phyloP scores from a whole-genome alignment of 306 rosid species.

The Urtica urens region DNA sequence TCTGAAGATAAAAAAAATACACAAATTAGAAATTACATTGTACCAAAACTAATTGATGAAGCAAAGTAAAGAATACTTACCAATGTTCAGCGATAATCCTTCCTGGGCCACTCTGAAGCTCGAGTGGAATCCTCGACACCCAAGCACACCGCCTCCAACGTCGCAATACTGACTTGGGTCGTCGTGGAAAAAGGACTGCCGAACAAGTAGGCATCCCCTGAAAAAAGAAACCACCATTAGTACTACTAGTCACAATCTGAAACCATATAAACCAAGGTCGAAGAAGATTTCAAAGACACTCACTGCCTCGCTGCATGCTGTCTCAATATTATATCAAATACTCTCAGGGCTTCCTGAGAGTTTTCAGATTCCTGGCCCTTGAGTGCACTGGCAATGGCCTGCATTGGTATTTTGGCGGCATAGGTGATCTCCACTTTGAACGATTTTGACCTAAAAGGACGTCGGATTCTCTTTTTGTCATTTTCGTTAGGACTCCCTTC shows the following conservation, averaged over 20 bases:
- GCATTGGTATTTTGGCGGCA: slow-evolving; percentile 77
- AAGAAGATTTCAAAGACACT: slow-evolving; percentile 13
- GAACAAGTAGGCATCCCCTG: slow-evolving; percentile 94
- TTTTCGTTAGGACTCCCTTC: slow-evolving; percentile 43
- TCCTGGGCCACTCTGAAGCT: slow-evolving; percentile 84
- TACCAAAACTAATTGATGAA: neutral
- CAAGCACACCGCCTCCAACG: slow-evolving; percentile 90
- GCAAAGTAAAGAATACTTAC: slow-evolving; percentile 15
- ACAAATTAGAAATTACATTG: neutral
- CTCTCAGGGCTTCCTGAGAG: slow-evolving; percentile 79
- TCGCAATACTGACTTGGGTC: slow-evolving; percentile 44
- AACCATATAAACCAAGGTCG: neutral
- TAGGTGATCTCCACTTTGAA: slow-evolving; percentile 67
- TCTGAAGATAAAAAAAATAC: slow-evolving; percentile 24
- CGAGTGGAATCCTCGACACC: slow-evolving; percentile 84
- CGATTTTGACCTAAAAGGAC: slow-evolving; percentile 47
- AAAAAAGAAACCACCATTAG: slow-evolving; percentile 3
- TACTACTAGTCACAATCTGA: neutral
- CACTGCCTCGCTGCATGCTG: slow-evolving; percentile 94
- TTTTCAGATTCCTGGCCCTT: slow-evolving; percentile 79
- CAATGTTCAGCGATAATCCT: slow-evolving; percentile 78
- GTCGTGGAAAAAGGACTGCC: slow-evolving; percentile 76
- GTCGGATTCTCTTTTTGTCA: slow-evolving; percentile 66
- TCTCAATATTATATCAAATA: slow-evolving; percentile 67
- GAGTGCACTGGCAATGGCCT: slow-evolving; percentile 62